Percentiles rank a stretch among this genome's conserved stretches.
Conservation (phyloP, 2,329 filamentous ascomycete species). For the Neofusicoccum parvum region DNA sequence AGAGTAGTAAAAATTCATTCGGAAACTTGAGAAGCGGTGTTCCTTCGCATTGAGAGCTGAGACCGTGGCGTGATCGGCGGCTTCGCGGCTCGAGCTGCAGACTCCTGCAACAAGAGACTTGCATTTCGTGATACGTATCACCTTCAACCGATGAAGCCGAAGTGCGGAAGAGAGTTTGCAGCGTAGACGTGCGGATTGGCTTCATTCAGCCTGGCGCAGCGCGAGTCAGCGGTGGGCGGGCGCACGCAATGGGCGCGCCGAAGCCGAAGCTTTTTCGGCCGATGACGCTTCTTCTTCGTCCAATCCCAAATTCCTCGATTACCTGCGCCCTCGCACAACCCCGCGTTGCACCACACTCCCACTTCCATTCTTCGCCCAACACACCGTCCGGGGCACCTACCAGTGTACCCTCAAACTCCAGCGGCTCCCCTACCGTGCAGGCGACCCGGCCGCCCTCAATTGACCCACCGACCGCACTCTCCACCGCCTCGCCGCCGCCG, state of each 20-base stretch:
- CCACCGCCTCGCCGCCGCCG: too few species aligned
- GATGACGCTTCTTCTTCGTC: constrained; percentile 4
- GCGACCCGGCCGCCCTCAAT: too few species aligned
- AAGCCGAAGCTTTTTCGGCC: constrained; percentile 6
- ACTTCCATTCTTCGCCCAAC: neutral
- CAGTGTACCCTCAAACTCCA: neutral
- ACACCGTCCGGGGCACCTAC: neutral
- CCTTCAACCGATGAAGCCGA: neutral
- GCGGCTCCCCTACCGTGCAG: too few species aligned
- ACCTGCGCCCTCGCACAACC: neutral
- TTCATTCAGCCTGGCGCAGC: neutral
- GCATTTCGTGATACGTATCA: neutral
- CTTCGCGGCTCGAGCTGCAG: neutral
- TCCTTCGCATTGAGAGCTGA: too few species aligned
- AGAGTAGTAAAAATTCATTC: too few species aligned
- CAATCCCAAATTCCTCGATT: neutral
- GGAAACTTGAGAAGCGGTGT: too few species aligned
- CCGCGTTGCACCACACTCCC: neutral
- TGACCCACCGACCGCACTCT: too few species aligned
- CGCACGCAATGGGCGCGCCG: constrained; percentile 2
- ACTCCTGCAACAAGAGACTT: neutral
- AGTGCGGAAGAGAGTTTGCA: neutral
- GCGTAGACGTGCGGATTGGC: constrained; percentile 4
- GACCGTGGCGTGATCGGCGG: neutral
- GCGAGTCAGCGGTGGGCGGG: neutral